Base-by-base conservation (phyloP, 1,139 yeast genomes). In the Geotrichum histeridarum region DNA sequence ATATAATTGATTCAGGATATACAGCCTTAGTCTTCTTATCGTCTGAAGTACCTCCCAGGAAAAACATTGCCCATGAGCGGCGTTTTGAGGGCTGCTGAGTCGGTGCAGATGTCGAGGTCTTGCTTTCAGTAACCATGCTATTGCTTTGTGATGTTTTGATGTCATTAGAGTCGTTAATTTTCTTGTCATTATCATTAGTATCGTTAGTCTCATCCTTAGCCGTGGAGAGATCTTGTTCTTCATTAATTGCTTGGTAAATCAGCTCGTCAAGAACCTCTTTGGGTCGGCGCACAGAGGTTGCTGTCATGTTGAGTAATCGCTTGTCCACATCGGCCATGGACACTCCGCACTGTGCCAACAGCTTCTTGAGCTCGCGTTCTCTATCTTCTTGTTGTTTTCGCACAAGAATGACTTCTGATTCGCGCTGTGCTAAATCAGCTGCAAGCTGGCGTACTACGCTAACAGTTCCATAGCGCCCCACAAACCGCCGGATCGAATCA, bases 391-490 rank as follows among this genome's bases (percentile, higher is more conserved):
- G 70, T 53, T 71, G 73, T 56, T 74, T 71, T 18, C 78, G 69
- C 38, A 75, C 60, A 38, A 76, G 60, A 2, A 74, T 68, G 47
- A 79, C 67, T 59, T 79, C 81, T 1, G 77, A 70, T 57, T 80
- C 82, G 45, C 79, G 72, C 42, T 71, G 70, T 0, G 81, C 78
- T 55, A 80, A 63, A 57, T 80, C 83, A 0, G 72, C 61, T 0
- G 82, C 77, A 32, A 80, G 66, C 61, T 79, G 83, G 38, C 77
- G 70, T 4, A 79, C 72, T 31, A 79, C 70, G 1, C 67, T 65
- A 5, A 72, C 65, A 0, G 79, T 73, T 22, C 81, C 80, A 54
- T 73, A 70, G 31, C 75, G 67, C 1, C 64, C 64, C 5, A 79
- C 70, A 54, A 77, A 73, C 9, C 70, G 64, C 22, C 70, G 66